phyloP scores from a whole-genome alignment of 306 rosid species.

The Heteromeles arbutifolia region DNA sequence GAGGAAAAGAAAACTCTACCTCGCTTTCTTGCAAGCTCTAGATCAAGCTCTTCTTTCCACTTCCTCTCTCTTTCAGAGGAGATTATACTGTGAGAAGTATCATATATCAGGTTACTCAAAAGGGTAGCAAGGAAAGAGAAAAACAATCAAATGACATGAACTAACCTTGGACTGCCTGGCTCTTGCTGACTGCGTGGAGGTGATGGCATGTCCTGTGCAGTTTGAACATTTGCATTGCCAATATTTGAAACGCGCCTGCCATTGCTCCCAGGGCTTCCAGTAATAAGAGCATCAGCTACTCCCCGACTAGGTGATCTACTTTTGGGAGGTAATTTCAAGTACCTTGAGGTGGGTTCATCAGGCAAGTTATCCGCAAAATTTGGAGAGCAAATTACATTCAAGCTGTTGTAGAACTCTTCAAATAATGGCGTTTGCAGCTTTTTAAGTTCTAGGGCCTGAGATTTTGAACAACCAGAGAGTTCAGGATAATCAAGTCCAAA shows the following conservation, averaged over 20 bases:
- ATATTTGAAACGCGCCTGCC: slow-evolving; percentile 50
- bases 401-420: slow-evolving; percentile 88
- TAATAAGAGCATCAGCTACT: slow-evolving; percentile 38
- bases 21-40: slow-evolving; percentile 95
- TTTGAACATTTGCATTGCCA: slow-evolving; percentile 42
- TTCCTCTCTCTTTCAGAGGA: slow-evolving; percentile 85
- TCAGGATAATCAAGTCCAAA: slow-evolving; percentile 15
- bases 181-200: slow-evolving; percentile 62
- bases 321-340: slow-evolving; percentile 91
- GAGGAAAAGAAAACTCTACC: slow-evolving; percentile 37
- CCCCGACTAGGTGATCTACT: slow-evolving; percentile 78
- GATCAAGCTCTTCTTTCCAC: slow-evolving; percentile 99
- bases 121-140: neutral
- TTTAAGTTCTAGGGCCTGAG: slow-evolving; percentile 91
- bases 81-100: slow-evolving; percentile 45
- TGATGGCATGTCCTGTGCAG: slow-evolving; percentile 49
- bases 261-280: slow-evolving; percentile 83
- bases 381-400: slow-evolving; percentile 66
- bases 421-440: slow-evolving; percentile 88
- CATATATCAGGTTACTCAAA: slow-evolving; percentile 13
- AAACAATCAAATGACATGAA: slow-evolving; percentile 11
- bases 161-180: slow-evolving; percentile 78
- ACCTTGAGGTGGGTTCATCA: slow-evolving; percentile 60
- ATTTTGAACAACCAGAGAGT: slow-evolving; percentile 4
- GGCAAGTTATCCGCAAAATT: slow-evolving; percentile 39